Evolutionary conservation across 169 alveolate species (phyloP).

Genomic region (Plasmodium gallinaceum): DNA sequence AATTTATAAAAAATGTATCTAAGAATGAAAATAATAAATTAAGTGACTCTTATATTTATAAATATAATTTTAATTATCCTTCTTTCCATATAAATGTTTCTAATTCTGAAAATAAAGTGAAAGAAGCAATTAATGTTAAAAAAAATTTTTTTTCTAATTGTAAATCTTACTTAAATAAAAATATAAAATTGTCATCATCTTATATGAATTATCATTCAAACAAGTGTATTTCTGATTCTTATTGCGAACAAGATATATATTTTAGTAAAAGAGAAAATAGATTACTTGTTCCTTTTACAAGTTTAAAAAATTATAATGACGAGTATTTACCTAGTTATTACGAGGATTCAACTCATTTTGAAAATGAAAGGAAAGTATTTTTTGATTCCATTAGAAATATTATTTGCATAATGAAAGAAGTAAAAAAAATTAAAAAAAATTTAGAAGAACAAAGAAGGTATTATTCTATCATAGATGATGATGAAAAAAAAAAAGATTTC

Average conservation of each 20-base stretch:
- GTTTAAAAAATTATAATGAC: neutral
- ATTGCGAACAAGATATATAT: neutral
- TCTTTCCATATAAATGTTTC: neutral
- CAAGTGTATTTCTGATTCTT: no score
- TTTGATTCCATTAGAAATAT: constrained; percentile 51
- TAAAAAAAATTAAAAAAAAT: constrained; percentile 36
- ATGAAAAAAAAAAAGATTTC: constrained; percentile 45
- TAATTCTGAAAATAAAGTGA: neutral
- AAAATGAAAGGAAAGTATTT: constrained; percentile 32
- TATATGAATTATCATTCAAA: neutral
- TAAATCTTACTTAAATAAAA: neutral
- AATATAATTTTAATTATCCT: neutral
- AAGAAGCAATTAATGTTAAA: neutral
- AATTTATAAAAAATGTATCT: neutral
- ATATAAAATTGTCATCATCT: neutral
- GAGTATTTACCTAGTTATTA: no score
- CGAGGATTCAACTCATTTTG: neutral
- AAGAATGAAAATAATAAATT: no score
- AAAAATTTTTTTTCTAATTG: neutral
- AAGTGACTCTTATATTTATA: neutral
- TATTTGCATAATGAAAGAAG: constrained; percentile 38
- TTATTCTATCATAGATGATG: constrained; percentile 9
- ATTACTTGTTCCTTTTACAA: constrained; percentile 2
- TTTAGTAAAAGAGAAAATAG: neutral
- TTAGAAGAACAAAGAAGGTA: constrained; percentile 29